Base-by-base conservation (phyloP, 2,329 filamentous ascomycete species). In the Penicillium sp. region DNA sequence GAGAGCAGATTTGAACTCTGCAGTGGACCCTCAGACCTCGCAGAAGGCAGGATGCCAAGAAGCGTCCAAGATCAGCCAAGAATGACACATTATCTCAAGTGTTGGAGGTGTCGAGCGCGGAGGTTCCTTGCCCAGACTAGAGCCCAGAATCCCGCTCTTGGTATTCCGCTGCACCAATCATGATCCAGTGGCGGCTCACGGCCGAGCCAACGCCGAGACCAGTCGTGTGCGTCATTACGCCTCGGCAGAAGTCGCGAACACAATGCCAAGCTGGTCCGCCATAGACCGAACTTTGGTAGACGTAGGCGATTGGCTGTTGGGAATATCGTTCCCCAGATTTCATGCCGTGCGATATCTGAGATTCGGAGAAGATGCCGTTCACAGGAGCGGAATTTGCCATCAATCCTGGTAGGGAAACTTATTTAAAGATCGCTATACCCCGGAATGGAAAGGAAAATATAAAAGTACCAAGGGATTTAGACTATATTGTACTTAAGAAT, bases 221-320 rank as follows among this genome's bases (percentile, higher is more conserved):
- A 61, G 57, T 64, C 62, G 56, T 64, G 51, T 67, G 60, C 64
- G 64, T 67, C 64, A 67, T 59, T 39, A 22, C 7, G 50, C 26
- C 55, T 56, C 48, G 54, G 29, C 33, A 45, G 33, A 27, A 51
- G 22, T 22, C 29, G 16, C 27, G 19, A 45, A 19, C 31, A 31
- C 44, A 47, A 29, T 26, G 64, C 63, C 64, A 65, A 65, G 63
- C 13, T 37, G 14, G 50, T 60, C 59, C 57, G 59, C 55, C 50
- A 27, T 9, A 49, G 44, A 46, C 47, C 50, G 48, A 60, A 4
- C 16, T 27, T 11, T 60, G 58, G 60, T 59, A 57, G 27, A 5
- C 1, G 1, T 8, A 37, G 13, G 1, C 57, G 39, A 65, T 64
- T 66, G 54, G 63, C 16, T 10, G n/a, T n/a, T 22, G 5, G 9